Evolutionary conservation across 2,329 filamentous ascomycete genomes (phyloP), one percentile per base, ranked within the genome.

Genomic region (Fusarium anthophilum): DNA sequence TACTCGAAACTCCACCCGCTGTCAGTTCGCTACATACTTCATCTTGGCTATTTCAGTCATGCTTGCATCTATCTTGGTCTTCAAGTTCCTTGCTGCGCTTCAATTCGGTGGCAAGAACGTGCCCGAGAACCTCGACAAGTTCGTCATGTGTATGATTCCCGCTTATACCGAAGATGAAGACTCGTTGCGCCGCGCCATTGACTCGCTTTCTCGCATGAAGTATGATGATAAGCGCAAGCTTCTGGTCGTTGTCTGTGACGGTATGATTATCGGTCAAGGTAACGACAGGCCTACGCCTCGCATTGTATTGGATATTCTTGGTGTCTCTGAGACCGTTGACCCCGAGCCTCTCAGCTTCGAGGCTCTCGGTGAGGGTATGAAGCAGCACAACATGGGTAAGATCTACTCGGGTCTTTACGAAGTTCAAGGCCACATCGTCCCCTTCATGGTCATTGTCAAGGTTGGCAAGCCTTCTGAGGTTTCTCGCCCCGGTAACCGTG

Each of bases 341-440:
- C 96, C 97, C 1, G 96, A 98, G 81, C 94, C 96, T 6, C 88
- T 99, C 66, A 98, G 95, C 87, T 99, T 99, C 78, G 96, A 99
- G 82, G 96, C 94, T 80, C 89, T 99, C 41, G 96, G 96, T 67
- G 96, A 98, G 84, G 96, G 96, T 81, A 90, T 93, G 84, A 98
- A 97, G 85, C 96, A 98, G 83, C 96, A 98, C 87, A 99, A 99
- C 83, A 98, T 98, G 96, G 96, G 94, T 83, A 99, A 99, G 84
- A 91, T 98, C 74, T 99, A 99, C 84, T 98, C 96, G 26, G 96
- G 96, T 80, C 87, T 99, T 10, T 99, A 99, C 82, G 96, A 99
- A 84, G 95, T 98, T 12, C 94, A 98, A 80, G 96, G 96, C 73
- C 96, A 99, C 81, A 98, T 99, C 76, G 96, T 99, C 51, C 96